Conservation (phyloP, 352 stramenopile species). For the Phytophthora tubulina region DNA sequence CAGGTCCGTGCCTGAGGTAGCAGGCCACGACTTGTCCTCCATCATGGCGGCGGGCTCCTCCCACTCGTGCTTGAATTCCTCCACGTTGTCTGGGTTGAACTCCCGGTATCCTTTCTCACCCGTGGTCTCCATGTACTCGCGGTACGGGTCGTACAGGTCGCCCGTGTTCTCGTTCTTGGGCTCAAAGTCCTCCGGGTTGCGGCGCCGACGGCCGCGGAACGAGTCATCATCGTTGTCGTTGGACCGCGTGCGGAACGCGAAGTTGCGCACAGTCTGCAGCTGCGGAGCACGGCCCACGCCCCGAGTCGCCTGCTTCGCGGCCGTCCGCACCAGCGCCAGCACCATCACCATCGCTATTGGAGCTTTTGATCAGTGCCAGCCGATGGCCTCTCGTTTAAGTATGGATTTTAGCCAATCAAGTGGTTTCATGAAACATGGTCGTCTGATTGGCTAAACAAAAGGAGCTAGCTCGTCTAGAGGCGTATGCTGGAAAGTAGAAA, state of each 20-base stretch:
- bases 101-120: constrained; percentile 77
- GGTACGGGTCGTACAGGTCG: constrained; percentile 84
- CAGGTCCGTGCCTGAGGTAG: constrained; percentile 79
- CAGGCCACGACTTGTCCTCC: constrained; percentile 90
- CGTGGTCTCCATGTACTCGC: constrained; percentile 83
- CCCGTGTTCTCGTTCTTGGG: constrained; percentile 36
- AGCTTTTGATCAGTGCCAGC: constrained; percentile 36
- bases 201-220: constrained; percentile 34
- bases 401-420: background rate
- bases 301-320: constrained; percentile 43
- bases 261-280: constrained; percentile 28
- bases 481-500: too few relatives aligned
- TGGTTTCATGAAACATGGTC: too few relatives aligned
- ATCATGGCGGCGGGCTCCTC: constrained; percentile 84
- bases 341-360: constrained; percentile 43
- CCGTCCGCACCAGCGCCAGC: constrained; percentile 56
- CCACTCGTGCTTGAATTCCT: constrained; percentile 72
- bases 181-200: constrained; percentile 34
- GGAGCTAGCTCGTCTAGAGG: too few relatives aligned
- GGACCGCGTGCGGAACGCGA: constrained; percentile 29
- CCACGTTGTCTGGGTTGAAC: constrained; percentile 79
- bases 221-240: constrained; percentile 40
- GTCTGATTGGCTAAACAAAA: too few relatives aligned
- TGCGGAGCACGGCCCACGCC: constrained; percentile 15
- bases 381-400: constrained; percentile 34